Evolutionary conservation across 73 alveolate species (phyloP).

Genomic region (Diophrys sp.): DNA sequence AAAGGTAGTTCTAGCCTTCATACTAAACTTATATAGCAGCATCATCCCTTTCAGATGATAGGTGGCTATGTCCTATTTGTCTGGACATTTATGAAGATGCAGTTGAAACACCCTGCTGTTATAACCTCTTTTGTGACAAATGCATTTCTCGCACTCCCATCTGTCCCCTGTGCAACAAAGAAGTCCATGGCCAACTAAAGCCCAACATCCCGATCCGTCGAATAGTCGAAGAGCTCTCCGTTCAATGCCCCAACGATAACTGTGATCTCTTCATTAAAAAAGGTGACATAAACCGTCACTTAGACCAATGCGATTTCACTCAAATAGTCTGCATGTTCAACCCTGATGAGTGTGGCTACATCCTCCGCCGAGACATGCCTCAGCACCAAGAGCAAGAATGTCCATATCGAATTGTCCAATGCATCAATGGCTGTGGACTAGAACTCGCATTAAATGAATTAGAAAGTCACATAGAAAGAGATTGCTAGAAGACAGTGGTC

Average conservation of each 20-base stretch:
- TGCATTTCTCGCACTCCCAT: constrained; percentile 39
- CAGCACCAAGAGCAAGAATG: constrained; percentile 46
- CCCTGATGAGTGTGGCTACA: constrained; percentile 43
- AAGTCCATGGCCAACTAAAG: constrained; percentile 26
- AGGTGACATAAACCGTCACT: constrained; percentile 56
- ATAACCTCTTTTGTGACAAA: constrained; percentile 65
- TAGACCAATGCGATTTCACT: constrained; percentile 31
- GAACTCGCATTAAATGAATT: constrained; percentile 51
- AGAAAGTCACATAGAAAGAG: constrained; percentile 49
- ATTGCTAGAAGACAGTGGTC: constrained; percentile 65
- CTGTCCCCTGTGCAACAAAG: constrained; percentile 65
- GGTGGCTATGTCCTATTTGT: constrained; percentile 77
- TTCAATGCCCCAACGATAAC: constrained; percentile 42
- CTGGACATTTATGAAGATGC: constrained; percentile 68
- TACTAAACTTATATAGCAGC: constrained; percentile 51
- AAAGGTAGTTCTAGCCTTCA: not conserved
- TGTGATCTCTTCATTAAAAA: constrained; percentile 48
- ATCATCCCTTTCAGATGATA: constrained; percentile 58
- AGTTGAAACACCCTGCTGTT: constrained; percentile 78
- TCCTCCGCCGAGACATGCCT: constrained; percentile 45
- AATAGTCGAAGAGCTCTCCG: constrained; percentile 56
- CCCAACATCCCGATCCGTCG: constrained; percentile 72
- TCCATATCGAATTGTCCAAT: constrained; percentile 51
- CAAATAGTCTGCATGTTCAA: constrained; percentile 53
- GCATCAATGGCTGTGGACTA: constrained; percentile 44